Percentiles rank a stretch among this genome's conserved stretches.
Conservation (phyloP, 1,284 basidiomycete species). For the Phellinidium pouzarii region DNA sequence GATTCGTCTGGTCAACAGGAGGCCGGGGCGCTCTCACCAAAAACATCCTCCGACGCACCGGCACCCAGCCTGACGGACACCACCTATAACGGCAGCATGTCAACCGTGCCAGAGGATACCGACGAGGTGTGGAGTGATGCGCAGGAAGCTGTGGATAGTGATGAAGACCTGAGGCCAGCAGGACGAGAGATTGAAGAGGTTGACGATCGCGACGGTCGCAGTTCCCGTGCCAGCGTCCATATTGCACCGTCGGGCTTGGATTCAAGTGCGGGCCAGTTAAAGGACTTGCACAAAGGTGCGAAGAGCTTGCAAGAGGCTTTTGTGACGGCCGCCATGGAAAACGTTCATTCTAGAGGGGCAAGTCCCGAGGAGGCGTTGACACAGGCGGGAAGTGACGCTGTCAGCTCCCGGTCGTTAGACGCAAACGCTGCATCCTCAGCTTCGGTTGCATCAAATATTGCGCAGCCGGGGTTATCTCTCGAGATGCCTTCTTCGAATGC, state of each 20-base stretch:
- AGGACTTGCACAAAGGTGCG: not conserved
- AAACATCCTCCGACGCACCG: not conserved
- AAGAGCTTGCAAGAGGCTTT: not conserved
- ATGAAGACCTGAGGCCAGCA: not conserved
- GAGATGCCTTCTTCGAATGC: slow-evolving; percentile 13
- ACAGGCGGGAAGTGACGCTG: not conserved
- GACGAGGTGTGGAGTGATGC: slow-evolving; percentile 18
- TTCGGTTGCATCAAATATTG: slow-evolving; percentile 3
- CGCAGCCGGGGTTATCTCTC: not conserved
- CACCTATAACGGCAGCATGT: slow-evolving; percentile 10
- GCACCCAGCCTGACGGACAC: not conserved
- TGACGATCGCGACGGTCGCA: slow-evolving; percentile 6
- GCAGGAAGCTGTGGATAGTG: slow-evolving; percentile 9
- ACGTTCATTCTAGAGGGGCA: slow-evolving; percentile 1
- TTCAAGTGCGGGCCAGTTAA: not conserved
- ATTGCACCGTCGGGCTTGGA: slow-evolving; percentile 1
- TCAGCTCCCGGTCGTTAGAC: slow-evolving; percentile 6
- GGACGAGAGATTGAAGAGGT: slow-evolving; percentile 6
- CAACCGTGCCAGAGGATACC: slow-evolving; percentile 6
- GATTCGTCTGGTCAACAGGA: not conserved
- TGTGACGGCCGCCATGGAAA: not conserved
- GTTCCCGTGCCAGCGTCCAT: not conserved
- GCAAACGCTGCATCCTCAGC: slow-evolving; percentile 4
- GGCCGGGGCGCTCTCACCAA: not conserved
- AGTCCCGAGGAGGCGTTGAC: not conserved